Conservation (phyloP, 2,329 filamentous ascomycete species). For the Sporothrix euskadiensis region DNA sequence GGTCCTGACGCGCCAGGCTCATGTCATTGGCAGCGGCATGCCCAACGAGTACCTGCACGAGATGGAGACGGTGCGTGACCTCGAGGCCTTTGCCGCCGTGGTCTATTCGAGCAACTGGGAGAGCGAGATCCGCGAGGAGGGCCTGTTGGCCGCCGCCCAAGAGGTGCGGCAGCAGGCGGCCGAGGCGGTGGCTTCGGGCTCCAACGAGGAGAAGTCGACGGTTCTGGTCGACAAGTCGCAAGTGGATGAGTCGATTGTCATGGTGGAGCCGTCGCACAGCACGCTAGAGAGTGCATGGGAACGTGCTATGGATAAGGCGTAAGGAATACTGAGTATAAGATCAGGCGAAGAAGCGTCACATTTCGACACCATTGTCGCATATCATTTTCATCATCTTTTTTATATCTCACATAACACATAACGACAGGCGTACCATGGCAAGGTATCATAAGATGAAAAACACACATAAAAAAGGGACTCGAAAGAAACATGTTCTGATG, state of each 20-base stretch:
- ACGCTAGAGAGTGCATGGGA: constrained; percentile 71
- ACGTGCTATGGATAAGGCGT: constrained; percentile 54
- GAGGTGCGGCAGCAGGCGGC: constrained; percentile 31
- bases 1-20: constrained; percentile 86
- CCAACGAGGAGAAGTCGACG: constrained; percentile 7
- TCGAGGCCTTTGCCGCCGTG: constrained; percentile 82
- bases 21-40: constrained; percentile 78
- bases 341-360: not conserved
- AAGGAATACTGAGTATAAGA: not conserved
- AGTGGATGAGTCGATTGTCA: constrained; percentile 54
- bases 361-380: not conserved
- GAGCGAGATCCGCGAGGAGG: constrained; percentile 59
- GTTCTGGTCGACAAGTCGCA: constrained; percentile 50
- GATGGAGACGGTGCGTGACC: constrained; percentile 73
- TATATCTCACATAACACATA: not conserved
- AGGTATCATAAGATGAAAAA: not conserved
- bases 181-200: constrained; percentile 26
- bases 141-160: constrained; percentile 42
- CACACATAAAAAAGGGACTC: not conserved
- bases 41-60: constrained; percentile 70
- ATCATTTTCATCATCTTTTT: not conserved
- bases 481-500: not conserved
- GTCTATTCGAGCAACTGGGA: constrained; percentile 86
- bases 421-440: constrained; percentile 15
- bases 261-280: constrained; percentile 50